Percentiles rank a stretch among this genome's conserved stretches.
Conservation (phyloP, 169 alveolate species). For the Plasmodium falciparum region DNA sequence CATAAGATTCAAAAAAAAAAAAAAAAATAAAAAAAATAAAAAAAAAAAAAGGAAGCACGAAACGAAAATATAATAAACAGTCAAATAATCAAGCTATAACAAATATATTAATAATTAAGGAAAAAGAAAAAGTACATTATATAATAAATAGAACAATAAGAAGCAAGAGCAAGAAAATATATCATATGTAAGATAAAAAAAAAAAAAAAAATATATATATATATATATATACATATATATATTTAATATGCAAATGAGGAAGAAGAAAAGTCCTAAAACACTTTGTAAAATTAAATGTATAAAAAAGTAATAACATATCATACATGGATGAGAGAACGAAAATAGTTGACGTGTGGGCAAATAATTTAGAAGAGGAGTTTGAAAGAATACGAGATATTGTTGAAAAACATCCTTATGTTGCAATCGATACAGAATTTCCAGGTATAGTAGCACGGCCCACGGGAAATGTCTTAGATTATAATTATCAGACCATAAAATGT, state of each 20-base stretch:
- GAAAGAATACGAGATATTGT: conserved; percentile 92
- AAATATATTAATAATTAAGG: too few species aligned
- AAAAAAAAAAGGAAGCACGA: too few species aligned
- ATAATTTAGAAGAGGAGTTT: conserved; percentile 93
- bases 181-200: background rate
- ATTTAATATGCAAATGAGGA: conserved; percentile 1
- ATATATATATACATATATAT: conserved; percentile 9
- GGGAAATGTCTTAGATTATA: conserved; percentile 91
- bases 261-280: conserved; percentile 16
- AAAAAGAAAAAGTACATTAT: too few species aligned
- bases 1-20: too few species aligned
- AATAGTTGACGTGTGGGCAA: conserved; percentile 90
- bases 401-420: conserved; percentile 92
- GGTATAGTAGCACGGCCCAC: conserved; percentile 95
- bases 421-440: conserved; percentile 95
- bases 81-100: too few species aligned
- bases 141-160: too few species aligned
- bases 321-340: conserved; percentile 89
- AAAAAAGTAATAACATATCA: conserved; percentile 26
- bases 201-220: conserved; percentile 8
- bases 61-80: too few species aligned
- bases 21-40: too few species aligned
- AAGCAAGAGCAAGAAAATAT: too few species aligned
- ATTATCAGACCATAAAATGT: conserved; percentile 95
- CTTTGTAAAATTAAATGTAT: conserved; percentile 8